A percentile compares a stretch with the other conserved stretches of the same genome.
phyloP scores from a whole-genome alignment of 805 yeast genomes.

The Yarrowia sp. region DNA sequence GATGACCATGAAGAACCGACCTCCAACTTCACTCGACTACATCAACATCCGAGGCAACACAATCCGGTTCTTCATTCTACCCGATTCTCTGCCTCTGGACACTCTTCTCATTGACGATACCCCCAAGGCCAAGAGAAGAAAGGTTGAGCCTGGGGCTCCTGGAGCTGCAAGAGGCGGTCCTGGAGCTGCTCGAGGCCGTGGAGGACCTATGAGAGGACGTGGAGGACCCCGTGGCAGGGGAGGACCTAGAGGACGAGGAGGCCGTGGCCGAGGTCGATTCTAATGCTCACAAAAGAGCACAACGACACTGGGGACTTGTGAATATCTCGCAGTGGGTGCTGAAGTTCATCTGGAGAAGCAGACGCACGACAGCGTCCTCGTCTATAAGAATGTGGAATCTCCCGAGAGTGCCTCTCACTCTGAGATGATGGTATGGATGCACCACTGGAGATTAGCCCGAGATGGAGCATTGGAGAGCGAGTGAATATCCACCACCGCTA shows the following conservation, averaged over 20 bases:
- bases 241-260: constrained; percentile 8
- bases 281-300: background rate
- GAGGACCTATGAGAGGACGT: constrained; percentile 14
- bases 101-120: constrained; percentile 55
- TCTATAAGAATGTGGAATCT: too few species aligned
- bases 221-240: constrained; percentile 12
- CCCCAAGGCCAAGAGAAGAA: constrained; percentile 51
- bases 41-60: constrained; percentile 90
- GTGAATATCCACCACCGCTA: background rate
- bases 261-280: constrained; percentile 10
- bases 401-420: too few species aligned
- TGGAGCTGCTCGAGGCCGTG: constrained; percentile 45
- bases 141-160: constrained; percentile 41
- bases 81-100: constrained; percentile 80
- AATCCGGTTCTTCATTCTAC: constrained; percentile 80
- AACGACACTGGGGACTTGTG: too few species aligned
- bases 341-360: too few species aligned
- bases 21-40: constrained; percentile 72
- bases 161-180: constrained; percentile 45
- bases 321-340: too few species aligned
- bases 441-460: too few species aligned
- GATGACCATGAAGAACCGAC: constrained; percentile 74
- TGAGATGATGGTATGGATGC: too few species aligned
- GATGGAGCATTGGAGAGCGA: background rate
- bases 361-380: too few species aligned